Evolutionary conservation across 805 yeast species (phyloP), one percentile per base, ranked within the genome.

Genomic region (Ogataea methanolica): DNA sequence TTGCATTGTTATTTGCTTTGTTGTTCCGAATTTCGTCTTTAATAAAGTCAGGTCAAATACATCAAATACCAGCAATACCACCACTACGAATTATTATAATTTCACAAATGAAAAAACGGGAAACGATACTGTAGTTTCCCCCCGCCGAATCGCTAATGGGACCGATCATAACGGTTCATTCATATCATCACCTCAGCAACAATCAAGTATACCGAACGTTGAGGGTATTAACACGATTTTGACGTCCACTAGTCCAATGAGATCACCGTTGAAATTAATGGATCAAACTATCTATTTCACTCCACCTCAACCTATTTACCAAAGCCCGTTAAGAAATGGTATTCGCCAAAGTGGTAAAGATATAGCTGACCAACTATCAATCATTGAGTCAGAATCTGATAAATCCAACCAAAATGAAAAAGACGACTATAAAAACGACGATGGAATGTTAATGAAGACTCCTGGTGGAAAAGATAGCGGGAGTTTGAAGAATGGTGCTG

Each of bases 1-100:
- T 41, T 17, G 51, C 49, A 43, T 39, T 36, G 21, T 48, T 33
- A 33, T 56, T 48, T 45, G 55, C 21, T 55, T 64, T 31, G 22
- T 62, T 4, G 43, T 62, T 11, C 68, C 68, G 5, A 64, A 64
- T 45, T 23, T 64, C 5, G 23, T 64, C 16, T 61, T 64, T 49
- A 54, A 52, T 36, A 59, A 48, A 42, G 54, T 64, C 33, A 54
- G 66, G n/a, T 47, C 57, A 12, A 26, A 9, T 11, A 26, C 31
- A 26, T 9, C 31, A 26, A 26, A 26, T 26, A 47, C 55, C 5
- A 50, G 54, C 15, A 49, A 52, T 6, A 57, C 60, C 5, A 54
- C 59, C 5, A 59, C 59, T n/a, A 57, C 55, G 44, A 59, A 59
- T 26, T 62, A 62, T 38, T 57, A 57, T 46, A 47, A 50, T 29